Conservation (phyloP, 306 rosid genomes). For the Cucurbita argyrosperma region DNA sequence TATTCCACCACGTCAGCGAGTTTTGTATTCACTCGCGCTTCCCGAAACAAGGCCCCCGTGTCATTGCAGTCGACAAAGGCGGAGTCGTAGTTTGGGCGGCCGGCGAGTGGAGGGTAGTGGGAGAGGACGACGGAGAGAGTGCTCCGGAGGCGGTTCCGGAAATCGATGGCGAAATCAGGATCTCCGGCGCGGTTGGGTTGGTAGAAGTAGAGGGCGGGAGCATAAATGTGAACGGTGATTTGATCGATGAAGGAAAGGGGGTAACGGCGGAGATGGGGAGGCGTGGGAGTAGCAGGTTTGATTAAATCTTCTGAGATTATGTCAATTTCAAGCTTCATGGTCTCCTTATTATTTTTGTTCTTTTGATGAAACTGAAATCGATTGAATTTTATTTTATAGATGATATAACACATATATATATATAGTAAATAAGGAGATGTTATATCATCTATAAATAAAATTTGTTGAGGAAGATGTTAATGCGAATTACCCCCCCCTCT, state of each 20-base stretch:
- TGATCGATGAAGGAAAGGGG: slow-evolving; percentile 1
- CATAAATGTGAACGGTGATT: background rate
- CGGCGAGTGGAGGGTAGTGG: background rate
- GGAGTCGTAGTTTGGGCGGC: background rate
- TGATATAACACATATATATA: too few relatives aligned
- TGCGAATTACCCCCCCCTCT: too few relatives aligned
- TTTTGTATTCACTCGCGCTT: slow-evolving; percentile 14
- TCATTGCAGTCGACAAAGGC: slow-evolving; percentile 1
- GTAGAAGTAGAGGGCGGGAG: background rate
- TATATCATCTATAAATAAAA: too few relatives aligned
- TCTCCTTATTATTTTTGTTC: background rate
- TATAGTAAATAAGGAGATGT: too few relatives aligned
- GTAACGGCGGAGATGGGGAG: background rate
- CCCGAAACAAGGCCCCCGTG: background rate
- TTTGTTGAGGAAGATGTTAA: background rate
- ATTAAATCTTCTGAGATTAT: slow-evolving; percentile 3
- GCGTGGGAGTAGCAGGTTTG: slow-evolving; percentile 8
- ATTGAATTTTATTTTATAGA: background rate
- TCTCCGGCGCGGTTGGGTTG: background rate
- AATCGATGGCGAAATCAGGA: background rate
- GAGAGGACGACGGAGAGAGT: background rate
- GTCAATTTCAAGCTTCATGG: slow-evolving; percentile 1
- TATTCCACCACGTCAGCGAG: slow-evolving; percentile 20
- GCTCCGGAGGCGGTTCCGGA: background rate
- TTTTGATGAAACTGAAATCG: background rate